Percentiles rank a stretch among this genome's conserved stretches.
These are phyloP conservation scores for Botrytis sinoallii DNA, from an alignment of 2,329 filamentous ascomycete species.

Conservation along the genomic window DNA sequence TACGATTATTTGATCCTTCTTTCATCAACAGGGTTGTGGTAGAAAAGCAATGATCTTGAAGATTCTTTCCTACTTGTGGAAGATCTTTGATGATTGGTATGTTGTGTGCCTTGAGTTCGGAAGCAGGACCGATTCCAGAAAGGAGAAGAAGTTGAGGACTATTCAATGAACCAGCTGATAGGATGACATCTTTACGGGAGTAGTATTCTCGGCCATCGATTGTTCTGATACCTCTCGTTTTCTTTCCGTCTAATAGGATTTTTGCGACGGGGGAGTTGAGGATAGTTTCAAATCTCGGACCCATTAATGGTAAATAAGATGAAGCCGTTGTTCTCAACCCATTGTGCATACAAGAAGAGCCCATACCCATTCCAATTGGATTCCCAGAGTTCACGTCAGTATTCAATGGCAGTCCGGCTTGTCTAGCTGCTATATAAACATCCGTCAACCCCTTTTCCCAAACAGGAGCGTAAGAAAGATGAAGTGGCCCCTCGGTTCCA, in stretches of 20 bases:
- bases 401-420: slow-evolving; percentile 49
- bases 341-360: slow-evolving; percentile 48
- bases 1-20: slow-evolving; percentile 8
- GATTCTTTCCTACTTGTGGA: slow-evolving; percentile 62
- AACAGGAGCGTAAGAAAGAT: slow-evolving; percentile 47
- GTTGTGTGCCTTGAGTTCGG: slow-evolving; percentile 41
- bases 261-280: slow-evolving; percentile 48
- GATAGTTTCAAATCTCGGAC: slow-evolving; percentile 52
- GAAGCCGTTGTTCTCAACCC: slow-evolving; percentile 50
- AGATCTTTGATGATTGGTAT: slow-evolving; percentile 55
- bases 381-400: slow-evolving; percentile 57
- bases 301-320: slow-evolving; percentile 46
- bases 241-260: slow-evolving; percentile 36
- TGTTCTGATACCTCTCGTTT: slow-evolving; percentile 42
- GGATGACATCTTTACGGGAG: slow-evolving; percentile 44
- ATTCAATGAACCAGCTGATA: slow-evolving; percentile 48
- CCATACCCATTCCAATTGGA: slow-evolving; percentile 52
- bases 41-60: slow-evolving; percentile 46
- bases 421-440: slow-evolving; percentile 47
- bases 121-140: slow-evolving; percentile 44
- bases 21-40: slow-evolving; percentile 40
- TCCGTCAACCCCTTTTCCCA: slow-evolving; percentile 49
- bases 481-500: slow-evolving; percentile 47
- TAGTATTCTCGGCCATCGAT: slow-evolving; percentile 40
- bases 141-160: slow-evolving; percentile 48